Percentiles rank a stretch among this genome's conserved stretches.
Evolutionary conservation across 176 grass and related monocot species (phyloP).

Genomic region (Oryza coarctata): DNA sequence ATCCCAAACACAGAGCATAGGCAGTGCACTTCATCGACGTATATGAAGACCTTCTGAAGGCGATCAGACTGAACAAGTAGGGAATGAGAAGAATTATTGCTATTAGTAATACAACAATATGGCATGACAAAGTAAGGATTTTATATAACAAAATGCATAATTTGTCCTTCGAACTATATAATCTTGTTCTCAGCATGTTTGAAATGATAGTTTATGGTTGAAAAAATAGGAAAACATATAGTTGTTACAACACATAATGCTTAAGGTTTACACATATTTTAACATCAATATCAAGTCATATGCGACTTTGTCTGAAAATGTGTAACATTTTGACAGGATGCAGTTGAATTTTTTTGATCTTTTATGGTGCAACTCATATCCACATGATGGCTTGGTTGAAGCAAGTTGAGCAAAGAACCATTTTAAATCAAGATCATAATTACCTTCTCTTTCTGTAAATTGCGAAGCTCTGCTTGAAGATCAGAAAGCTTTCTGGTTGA

Average conservation of each 20-base stretch:
- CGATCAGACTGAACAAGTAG: constrained; percentile 72
- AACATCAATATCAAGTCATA: background rate
- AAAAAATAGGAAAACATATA: background rate
- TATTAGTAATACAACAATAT: background rate
- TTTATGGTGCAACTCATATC: background rate
- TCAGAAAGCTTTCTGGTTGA: constrained; percentile 78
- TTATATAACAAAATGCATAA: constrained; percentile 7
- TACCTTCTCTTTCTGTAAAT: constrained; percentile 91
- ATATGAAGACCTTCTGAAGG: constrained; percentile 82
- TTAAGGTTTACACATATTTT: background rate
- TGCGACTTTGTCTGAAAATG: background rate
- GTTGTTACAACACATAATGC: background rate
- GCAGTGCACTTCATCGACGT: constrained; percentile 85
- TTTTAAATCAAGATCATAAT: constrained; percentile 13
- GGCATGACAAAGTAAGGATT: background rate
- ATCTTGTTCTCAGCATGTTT: background rate
- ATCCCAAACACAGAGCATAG: constrained; percentile 78
- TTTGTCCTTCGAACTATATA: background rate
- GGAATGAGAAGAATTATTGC: background rate
- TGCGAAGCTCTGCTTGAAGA: constrained; percentile 69
- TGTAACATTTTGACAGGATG: background rate
- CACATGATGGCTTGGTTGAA: constrained; percentile 3
- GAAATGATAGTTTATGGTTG: background rate
- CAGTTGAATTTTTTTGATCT: background rate
- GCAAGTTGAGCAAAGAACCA: background rate